Base-by-base conservation (phyloP, 129 eudicot genomes). In the Dittrichia graveolens region DNA sequence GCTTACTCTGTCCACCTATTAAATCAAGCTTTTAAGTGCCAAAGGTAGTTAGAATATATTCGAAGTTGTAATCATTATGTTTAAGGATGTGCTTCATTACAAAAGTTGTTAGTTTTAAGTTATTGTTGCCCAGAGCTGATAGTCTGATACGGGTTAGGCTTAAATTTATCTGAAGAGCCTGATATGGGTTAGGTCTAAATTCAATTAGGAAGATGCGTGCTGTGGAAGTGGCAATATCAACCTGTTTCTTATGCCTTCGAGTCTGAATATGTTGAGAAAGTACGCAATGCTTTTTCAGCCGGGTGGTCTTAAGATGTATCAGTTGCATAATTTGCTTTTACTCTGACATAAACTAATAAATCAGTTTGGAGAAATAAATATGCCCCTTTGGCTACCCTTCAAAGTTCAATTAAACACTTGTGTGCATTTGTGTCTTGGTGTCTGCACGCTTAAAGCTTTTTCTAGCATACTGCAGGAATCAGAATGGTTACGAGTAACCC, bases 401-500 rank as follows among this genome's bases (percentile, higher is more conserved):
- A 24, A 24, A 24, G 31, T 24, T 24, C 31, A 24, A 24, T 24
- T 24, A 24, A 24, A 24, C 31, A 24, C 31, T 24, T 24, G 18
- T 55, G 69, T 61, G 70, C 41, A 44, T 65, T 52, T 61, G 41
- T 48, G 13, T 14, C 0, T n/a, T 49, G 7, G 14, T 42, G 14
- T 50, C 47, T 39, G 79, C 52, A 55, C 46, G 39, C 65, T 75
- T 2, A 52, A 31, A 69, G 40, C 61, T 67, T 77, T 77, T 56
- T 4, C n/a, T 56, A 10, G 68, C 64, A 61, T 47, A 54, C 6
- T 77, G 82, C 85, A 89, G 98, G 98, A 93, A 69, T 85, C 96
- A 5, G 96, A 85, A 75, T 93, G 98, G 98, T 84, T 93, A 13
- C 83, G 91, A 78, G 87, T 74, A 79, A 84, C 87, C 13, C 90